Conservation (phyloP, 2,329 filamentous ascomycete species). For the Bipolaris victoriae region DNA sequence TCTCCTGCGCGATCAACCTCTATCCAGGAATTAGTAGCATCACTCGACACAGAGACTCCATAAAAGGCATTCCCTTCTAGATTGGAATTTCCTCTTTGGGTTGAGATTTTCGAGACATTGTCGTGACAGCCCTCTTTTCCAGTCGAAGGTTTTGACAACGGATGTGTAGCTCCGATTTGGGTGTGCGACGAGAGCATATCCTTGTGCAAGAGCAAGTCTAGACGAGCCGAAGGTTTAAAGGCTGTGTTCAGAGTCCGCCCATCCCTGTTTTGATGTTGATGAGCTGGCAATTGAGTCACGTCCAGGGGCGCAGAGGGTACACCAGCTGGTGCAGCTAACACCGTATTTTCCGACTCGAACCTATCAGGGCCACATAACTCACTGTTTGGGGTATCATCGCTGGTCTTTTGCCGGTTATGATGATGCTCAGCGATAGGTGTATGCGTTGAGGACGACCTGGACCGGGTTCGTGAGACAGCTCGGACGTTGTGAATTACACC, state of each 20-base stretch:
- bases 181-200: conserved; percentile 8
- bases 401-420: conserved; percentile 11
- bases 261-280: conserved; percentile 21
- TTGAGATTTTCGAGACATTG: conserved; percentile 18
- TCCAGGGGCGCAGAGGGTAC: conserved; percentile 5
- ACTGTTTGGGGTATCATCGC: conserved; percentile 6
- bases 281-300: background rate
- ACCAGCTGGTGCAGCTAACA: conserved; percentile 1
- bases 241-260: conserved; percentile 10
- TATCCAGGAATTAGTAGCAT: conserved; percentile 24
- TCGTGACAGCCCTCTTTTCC: conserved; percentile 22
- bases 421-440: conserved; percentile 11
- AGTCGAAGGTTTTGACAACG: conserved; percentile 17
- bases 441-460: conserved; percentile 26
- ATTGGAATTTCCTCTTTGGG: conserved; percentile 27
- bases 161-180: conserved; percentile 11
- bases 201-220: conserved; percentile 4
- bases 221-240: conserved; percentile 15
- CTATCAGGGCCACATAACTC: conserved; percentile 3
- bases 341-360: background rate
- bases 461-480: conserved; percentile 27
- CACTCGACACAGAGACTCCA: conserved; percentile 27
- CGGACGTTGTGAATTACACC: conserved; percentile 32
- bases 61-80: conserved; percentile 32
- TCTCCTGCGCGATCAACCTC: conserved; percentile 25